phyloP scores from a whole-genome alignment of 78 protist species.

The Reticulomyxa filosa region DNA sequence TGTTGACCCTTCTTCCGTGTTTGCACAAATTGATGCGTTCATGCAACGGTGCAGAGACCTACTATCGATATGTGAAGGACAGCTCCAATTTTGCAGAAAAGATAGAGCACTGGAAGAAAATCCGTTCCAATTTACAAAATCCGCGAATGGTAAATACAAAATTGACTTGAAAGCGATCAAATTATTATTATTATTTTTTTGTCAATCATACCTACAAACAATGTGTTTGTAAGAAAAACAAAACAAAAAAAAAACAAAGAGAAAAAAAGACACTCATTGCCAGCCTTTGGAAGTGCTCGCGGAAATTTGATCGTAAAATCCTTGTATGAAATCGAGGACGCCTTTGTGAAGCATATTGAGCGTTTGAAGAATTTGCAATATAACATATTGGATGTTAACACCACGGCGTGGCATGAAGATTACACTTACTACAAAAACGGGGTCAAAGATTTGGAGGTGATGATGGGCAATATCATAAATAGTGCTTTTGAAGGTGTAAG shows the following conservation, averaged over 20 bases:
- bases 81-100: constrained; percentile 36
- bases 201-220: neutral
- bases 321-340: constrained; percentile 25
- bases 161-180: too few relatives aligned
- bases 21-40: constrained; percentile 66
- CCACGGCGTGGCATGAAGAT: constrained; percentile 53
- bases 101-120: neutral
- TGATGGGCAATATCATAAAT: constrained; percentile 27
- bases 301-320: neutral
- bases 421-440: constrained; percentile 36
- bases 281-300: constrained; percentile 16
- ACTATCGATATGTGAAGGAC: constrained; percentile 49
- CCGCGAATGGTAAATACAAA: too few relatives aligned
- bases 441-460: constrained; percentile 47
- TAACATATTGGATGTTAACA: constrained; percentile 47
- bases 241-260: too few relatives aligned
- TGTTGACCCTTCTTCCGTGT: constrained; percentile 19
- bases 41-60: constrained; percentile 62
- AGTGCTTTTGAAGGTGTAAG: constrained; percentile 27
- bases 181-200: neutral
- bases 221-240: too few relatives aligned
- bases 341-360: constrained; percentile 22
- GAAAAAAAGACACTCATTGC: too few relatives aligned
- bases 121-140: neutral
- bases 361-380: constrained; percentile 12